Base-by-base conservation (phyloP, 352 stramenopile genomes). In the Saprolegnia parasitica region DNA sequence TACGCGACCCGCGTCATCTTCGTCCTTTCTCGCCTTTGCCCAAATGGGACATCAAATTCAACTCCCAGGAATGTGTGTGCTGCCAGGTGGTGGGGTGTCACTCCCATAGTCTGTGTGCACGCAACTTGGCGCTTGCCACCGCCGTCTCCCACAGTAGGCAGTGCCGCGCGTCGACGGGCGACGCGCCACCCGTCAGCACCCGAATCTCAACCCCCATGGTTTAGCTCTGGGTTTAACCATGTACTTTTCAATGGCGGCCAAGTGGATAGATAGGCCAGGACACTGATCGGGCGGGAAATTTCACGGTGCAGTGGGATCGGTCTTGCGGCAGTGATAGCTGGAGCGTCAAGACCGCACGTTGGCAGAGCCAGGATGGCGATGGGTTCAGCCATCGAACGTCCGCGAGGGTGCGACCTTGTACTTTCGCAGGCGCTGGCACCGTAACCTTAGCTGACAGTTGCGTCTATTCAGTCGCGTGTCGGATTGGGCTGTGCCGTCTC, bases 1-100 rank as follows among this genome's bases (percentile, higher is more conserved):
- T 89, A 88, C 57, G 72, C 78, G 10, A 77, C 58, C 32, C 81
- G 78, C 39, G 67, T 65, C 61, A 68, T 73, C 0, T 5, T 29
- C 24, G 40, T 21, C 13, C 42, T n/a, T 49, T 49, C 29, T 49
- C 42, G 13, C 42, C 3, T 60, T 60, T 60, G 35, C 2, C 3
- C 11, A 60, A 60, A 26, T 16, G 52, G 52, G 52, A 21, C 52
- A 60, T 60, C 52, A 60, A 16, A 60, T 40, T 60, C 52, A 60
- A 60, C 52, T 60, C 24, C 1, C 13, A 15, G 16, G 52, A 60
- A 60, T 42, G 52, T 40, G n/a, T 16, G 24, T 60, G n/a, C n/a
- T 40, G 52, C 35, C 42, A 49, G 42, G 13, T 49, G 42, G 42
- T 3, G 11, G n/a, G 3, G 13, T 49, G 42, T 49, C 11, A 49